Conservation (phyloP, 2,329 filamentous ascomycete species). For the Plenodomus biglobosus region DNA sequence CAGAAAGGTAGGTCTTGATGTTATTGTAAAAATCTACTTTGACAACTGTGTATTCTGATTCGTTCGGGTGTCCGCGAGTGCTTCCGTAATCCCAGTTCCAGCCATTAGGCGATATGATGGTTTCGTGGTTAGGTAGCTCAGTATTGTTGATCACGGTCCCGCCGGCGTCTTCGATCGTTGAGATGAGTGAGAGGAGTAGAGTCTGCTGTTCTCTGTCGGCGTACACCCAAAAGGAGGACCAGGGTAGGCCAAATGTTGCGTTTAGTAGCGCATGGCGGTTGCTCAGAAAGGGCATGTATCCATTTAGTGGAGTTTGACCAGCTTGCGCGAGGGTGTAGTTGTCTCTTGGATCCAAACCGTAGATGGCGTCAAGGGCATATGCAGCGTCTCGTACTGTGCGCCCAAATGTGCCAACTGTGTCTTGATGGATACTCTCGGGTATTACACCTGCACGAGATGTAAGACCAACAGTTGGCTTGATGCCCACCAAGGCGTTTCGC, state of each 20-base stretch:
- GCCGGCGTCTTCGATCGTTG: slow-evolving; percentile 60
- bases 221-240: slow-evolving; percentile 69
- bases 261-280: slow-evolving; percentile 58
- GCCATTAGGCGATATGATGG: slow-evolving; percentile 64
- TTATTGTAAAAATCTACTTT: slow-evolving; percentile 72
- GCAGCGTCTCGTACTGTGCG: slow-evolving; percentile 69
- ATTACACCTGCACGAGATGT: slow-evolving; percentile 62
- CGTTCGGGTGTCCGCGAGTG: slow-evolving; percentile 64
- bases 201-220: slow-evolving; percentile 59
- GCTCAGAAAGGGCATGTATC: slow-evolving; percentile 61
- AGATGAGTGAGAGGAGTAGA: slow-evolving; percentile 54
- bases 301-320: slow-evolving; percentile 56
- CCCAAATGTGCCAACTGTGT: slow-evolving; percentile 68
- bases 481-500: slow-evolving; percentile 68
- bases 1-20: slow-evolving; percentile 63
- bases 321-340: slow-evolving; percentile 65
- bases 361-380: slow-evolving; percentile 67
- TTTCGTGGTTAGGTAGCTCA: slow-evolving; percentile 65
- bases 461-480: slow-evolving; percentile 75
- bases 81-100: slow-evolving; percentile 75
- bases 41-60: slow-evolving; percentile 72
- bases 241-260: slow-evolving; percentile 70
- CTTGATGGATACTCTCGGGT: slow-evolving; percentile 67
- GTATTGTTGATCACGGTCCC: slow-evolving; percentile 70
- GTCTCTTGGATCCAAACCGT: slow-evolving; percentile 63